phyloP scores from a whole-genome alignment of 768 basidiomycete species.

The Pisolithus marmoratus region DNA sequence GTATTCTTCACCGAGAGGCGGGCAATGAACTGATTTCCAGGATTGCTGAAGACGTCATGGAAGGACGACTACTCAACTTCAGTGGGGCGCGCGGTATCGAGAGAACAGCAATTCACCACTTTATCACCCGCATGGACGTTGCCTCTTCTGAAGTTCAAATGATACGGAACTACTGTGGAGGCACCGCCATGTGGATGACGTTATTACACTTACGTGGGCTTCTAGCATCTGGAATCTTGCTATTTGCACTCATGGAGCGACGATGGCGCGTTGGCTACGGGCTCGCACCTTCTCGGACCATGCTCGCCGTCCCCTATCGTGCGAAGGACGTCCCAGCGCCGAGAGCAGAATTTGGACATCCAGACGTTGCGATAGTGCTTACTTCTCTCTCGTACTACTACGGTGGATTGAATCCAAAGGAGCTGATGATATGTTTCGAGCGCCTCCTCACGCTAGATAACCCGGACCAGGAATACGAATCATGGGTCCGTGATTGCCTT shows the following conservation, averaged over 20 bases:
- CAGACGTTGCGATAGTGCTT: constrained; percentile 30
- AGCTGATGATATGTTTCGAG: constrained; percentile 27
- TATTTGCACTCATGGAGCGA: constrained; percentile 26
- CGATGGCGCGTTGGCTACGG: constrained; percentile 38
- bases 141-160: not conserved
- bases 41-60: constrained; percentile 13
- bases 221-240: constrained; percentile 26
- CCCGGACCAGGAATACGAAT: constrained; percentile 25
- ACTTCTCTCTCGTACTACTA: constrained; percentile 36
- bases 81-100: constrained; percentile 3
- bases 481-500: constrained; percentile 22
- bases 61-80: constrained; percentile 13
- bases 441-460: constrained; percentile 24
- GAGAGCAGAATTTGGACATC: constrained; percentile 36
- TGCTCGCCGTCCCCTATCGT: constrained; percentile 34
- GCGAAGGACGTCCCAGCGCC: constrained; percentile 35
- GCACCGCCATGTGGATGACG: constrained; percentile 12
- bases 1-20: constrained; percentile 13
- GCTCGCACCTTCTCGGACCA: constrained; percentile 26
- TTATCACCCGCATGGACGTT: constrained; percentile 16
- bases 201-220: constrained; percentile 32
- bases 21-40: constrained; percentile 10
- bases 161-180: constrained; percentile 8
- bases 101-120: constrained; percentile 10
- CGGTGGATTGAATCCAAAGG: constrained; percentile 24